Base-by-base conservation (phyloP, 441 rosid genomes). In the Hura crepitans region DNA sequence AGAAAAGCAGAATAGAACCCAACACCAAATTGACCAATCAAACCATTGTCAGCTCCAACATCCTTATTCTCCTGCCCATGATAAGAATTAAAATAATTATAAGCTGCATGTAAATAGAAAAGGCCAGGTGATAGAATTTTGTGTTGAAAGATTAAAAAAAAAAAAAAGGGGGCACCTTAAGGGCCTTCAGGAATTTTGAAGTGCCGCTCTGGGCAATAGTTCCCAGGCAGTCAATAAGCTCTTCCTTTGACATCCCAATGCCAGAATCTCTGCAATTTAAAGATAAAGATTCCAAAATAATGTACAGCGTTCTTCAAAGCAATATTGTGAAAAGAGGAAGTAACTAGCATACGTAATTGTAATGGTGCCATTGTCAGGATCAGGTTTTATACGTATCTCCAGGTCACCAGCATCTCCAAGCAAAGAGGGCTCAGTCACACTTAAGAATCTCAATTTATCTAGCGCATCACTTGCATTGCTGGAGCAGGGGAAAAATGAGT, bases 401-500 rank as follows among this genome's bases (percentile, higher is more conserved):
- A 94, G 84, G 37, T 87, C 89, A 46, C 97, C 97, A 67, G 91
- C 89, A 77, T 94, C 91, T 65, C 99, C 96, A 58, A 94, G 96
- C 75, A 94, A 75, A 56, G 96, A 49, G 14, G 99, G 97, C 74
- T 94, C 97, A 4, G 99, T 94, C 64, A 94, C 97, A 79, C 99
- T 89, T 77, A 86, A 78, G 82, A 94, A 94, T 80, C 99, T 87
- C 80, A 94, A 72, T 87, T 94, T 94, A 78, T 92, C 99, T 72
- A 94, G 83, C 72, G 99, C 99, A 89, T 94, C 99, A 79, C 99
- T 94, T 27, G 97, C 99, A 74, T 94, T 94, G 80, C 99, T 94
- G 86, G 0, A 74, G 68, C 35, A 79, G 28, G 39, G 63, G 7
- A 78, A 12, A 79, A 50, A 20, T 30, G 50, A 66, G 47, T 60